Conservation (phyloP, 2,329 filamentous ascomycete species). For the Magnaporthiopsis rhizophila region DNA sequence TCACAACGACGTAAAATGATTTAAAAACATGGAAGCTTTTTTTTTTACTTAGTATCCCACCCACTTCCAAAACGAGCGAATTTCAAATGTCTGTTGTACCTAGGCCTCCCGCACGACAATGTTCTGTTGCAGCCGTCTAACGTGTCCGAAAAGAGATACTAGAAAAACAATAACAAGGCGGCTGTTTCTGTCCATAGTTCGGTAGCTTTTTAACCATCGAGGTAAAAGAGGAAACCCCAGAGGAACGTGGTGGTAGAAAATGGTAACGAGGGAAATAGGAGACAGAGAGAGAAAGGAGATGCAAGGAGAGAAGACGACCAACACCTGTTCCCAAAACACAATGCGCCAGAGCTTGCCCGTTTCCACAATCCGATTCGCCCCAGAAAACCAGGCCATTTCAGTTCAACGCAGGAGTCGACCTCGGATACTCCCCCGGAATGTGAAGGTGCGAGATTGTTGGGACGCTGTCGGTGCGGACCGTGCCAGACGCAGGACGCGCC, state of each 20-base stretch:
- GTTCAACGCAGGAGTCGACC: conserved; percentile 12
- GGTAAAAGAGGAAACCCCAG: conserved; percentile 14
- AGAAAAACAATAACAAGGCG: neutral
- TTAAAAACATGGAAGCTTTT: neutral
- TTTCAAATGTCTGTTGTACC: neutral
- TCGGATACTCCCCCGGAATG: conserved; percentile 61
- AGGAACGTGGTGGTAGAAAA: conserved; percentile 13
- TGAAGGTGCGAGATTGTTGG: conserved; percentile 57
- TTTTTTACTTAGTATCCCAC: neutral
- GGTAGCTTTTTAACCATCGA: neutral
- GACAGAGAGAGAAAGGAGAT: conserved; percentile 11
- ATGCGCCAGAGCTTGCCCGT: no score
- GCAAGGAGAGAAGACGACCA: neutral
- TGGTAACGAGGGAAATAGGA: conserved; percentile 11
- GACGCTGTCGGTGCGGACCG: conserved; percentile 32
- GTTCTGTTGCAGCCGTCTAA: neutral
- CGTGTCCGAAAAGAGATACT: neutral
- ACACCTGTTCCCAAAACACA: neutral
- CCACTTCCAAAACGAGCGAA: neutral
- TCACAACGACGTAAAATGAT: neutral
- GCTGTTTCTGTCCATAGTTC: neutral
- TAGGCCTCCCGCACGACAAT: neutral
- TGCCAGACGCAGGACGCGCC: conserved; percentile 10
- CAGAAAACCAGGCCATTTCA: neutral
- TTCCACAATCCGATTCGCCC: neutral